phyloP scores from a whole-genome alignment of 805 yeast genomes.

The Wickerhamiella occidentalis region DNA sequence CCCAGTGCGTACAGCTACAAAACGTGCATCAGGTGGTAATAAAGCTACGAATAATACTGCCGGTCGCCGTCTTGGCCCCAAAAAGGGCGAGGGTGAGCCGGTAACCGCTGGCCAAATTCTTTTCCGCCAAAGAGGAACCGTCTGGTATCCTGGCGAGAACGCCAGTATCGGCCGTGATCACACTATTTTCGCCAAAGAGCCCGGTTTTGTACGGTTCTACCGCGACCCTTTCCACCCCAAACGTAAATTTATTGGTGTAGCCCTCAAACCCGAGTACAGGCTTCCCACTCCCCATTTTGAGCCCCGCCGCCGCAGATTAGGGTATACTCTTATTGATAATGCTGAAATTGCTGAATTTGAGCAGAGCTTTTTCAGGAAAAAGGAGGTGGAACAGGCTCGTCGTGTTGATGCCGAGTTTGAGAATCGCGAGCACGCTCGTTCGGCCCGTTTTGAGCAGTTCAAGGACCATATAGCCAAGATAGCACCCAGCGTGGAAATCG shows the following conservation, averaged over 20 bases:
- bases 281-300: constrained; percentile 85
- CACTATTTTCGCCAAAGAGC: constrained; percentile 80
- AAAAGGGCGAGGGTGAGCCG: constrained; percentile 63
- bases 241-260: constrained; percentile 81
- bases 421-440: constrained; percentile 34
- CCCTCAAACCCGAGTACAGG: constrained; percentile 46
- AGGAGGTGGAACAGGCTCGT: constrained; percentile 48
- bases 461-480: constrained; percentile 26
- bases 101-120: constrained; percentile 79
- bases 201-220: constrained; percentile 86
- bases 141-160: constrained; percentile 88
- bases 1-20: constrained; percentile 74
- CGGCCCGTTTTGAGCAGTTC: constrained; percentile 26
- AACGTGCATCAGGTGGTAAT: constrained; percentile 89
- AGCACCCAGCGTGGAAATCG: constrained; percentile 16
- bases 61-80: constrained; percentile 88
- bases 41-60: constrained; percentile 89
- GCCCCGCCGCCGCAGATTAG: constrained; percentile 81
- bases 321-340: constrained; percentile 45
- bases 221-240: constrained; percentile 93
- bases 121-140: constrained; percentile 90
- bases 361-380: constrained; percentile 50
- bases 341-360: constrained; percentile 44
- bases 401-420: constrained; percentile 34
- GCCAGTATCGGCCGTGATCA: constrained; percentile 79